Conservation (phyloP, 768 basidiomycete species). For the Russula compacta region DNA sequence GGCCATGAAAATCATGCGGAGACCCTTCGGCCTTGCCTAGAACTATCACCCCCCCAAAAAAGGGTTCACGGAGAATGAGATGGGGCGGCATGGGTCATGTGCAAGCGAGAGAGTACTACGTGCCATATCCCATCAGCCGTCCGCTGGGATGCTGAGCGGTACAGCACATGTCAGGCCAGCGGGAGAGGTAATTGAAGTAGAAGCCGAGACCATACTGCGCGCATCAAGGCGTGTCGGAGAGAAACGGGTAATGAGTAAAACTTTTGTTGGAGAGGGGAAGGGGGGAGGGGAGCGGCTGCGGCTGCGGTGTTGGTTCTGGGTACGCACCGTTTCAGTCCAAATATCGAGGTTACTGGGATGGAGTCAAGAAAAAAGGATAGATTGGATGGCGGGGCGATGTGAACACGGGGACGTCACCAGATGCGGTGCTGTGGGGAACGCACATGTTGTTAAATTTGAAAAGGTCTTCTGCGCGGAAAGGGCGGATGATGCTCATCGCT, state of each 20-base stretch:
- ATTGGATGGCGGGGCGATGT: not conserved
- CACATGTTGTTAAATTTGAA: conserved; percentile 91
- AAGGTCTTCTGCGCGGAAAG: conserved; percentile 83
- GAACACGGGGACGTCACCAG: not conserved
- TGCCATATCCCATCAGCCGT: conserved; percentile 90
- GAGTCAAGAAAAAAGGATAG: not conserved
- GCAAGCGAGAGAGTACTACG: conserved; percentile 23
- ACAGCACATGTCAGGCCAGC: conserved; percentile 89
- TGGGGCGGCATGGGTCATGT: not conserved
- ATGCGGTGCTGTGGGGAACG: conserved; percentile 21
- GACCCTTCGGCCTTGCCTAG: conserved; percentile 88
- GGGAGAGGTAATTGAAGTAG: conserved; percentile 79
- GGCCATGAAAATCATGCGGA: conserved; percentile 77
- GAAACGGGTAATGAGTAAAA: not conserved
- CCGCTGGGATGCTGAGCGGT: conserved; percentile 74
- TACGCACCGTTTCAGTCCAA: conserved; percentile 87
- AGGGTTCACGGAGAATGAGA: not conserved
- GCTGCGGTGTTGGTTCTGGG: not conserved
- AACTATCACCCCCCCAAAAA: conserved; percentile 38
- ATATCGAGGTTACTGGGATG: conserved; percentile 74
- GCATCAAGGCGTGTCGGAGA: no score
- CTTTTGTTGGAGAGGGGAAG: not conserved
- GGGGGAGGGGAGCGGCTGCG: no score
- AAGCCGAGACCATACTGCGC: conserved; percentile 77
- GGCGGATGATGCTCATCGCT: conserved; percentile 76